A percentile compares a stretch with the other conserved stretches of the same genome.
Evolutionary conservation across 495 filamentous ascomycete species (phyloP).

Genomic region (Penicillium egyptiacum): DNA sequence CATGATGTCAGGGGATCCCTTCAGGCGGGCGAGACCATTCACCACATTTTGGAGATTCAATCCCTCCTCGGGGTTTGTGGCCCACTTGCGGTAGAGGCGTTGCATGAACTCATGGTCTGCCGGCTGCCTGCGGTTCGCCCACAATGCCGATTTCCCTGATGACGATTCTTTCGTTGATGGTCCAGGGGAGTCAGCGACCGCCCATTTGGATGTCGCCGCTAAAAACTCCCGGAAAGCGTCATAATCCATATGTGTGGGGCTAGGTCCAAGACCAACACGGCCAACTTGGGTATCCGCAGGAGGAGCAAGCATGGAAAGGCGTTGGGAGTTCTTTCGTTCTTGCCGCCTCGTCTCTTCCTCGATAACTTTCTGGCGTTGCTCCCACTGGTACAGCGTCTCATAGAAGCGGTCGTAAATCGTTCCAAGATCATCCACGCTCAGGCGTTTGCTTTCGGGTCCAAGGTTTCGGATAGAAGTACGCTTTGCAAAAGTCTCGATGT

Average conservation of each 20-base stretch:
- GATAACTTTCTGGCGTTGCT: conserved; percentile 74
- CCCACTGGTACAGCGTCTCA: conserved; percentile 81
- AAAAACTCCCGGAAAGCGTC: conserved; percentile 93
- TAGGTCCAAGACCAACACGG: conserved; percentile 85
- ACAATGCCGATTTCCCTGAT: conserved; percentile 54
- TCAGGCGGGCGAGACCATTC: conserved; percentile 82
- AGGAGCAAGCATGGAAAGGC: conserved; percentile 41
- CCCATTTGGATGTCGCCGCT: conserved; percentile 86
- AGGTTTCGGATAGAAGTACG: conserved; percentile 94
- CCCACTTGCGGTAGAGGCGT: conserved; percentile 86
- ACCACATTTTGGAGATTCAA: conserved; percentile 89
- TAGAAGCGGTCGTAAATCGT: conserved; percentile 94
- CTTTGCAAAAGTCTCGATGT: conserved; percentile 96
- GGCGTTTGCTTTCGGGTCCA: conserved; percentile 88
- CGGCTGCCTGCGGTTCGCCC: conserved; percentile 77
- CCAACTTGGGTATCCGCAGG: conserved; percentile 55
- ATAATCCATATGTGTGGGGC: conserved; percentile 90
- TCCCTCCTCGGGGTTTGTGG: conserved; percentile 68
- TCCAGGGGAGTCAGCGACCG: conserved; percentile 73
- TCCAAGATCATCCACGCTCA: conserved; percentile 81
- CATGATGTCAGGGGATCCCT: conserved; percentile 94
- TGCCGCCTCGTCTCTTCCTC: conserved; percentile 66
- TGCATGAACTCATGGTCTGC: conserved; percentile 95
- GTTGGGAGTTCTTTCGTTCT: conserved; percentile 57
- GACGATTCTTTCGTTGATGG: conserved; percentile 56